These are phyloP conservation scores for Neurospora sublineolata DNA, from an alignment of 495 filamentous ascomycete genomes.

Conservation along the genomic window DNA sequence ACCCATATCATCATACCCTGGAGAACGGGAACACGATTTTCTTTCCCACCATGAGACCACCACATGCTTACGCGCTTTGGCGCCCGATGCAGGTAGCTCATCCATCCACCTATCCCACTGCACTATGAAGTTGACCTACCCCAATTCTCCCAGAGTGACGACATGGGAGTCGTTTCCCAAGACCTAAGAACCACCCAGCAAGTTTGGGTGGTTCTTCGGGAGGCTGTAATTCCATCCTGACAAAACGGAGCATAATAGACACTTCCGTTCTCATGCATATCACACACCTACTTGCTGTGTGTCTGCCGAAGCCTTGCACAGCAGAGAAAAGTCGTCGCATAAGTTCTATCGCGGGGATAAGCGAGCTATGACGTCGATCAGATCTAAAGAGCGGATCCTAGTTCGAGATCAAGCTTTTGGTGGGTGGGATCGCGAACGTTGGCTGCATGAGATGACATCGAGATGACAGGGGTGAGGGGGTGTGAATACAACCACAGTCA, in stretches of 20 bases:
- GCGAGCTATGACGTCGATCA: conserved; percentile 13
- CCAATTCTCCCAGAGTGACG: not conserved
- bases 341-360: not conserved
- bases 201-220: not conserved
- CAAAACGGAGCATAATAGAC: not conserved
- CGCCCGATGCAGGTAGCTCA: not conserved
- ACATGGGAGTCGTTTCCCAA: not conserved
- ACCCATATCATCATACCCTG: not conserved
- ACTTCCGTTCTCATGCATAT: not conserved
- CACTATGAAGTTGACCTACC: not conserved
- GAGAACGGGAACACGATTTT: not conserved
- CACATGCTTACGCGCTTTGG: not conserved
- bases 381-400: not conserved
- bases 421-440: not conserved
- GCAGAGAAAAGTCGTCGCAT: not conserved
- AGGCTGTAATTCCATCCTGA: not conserved
- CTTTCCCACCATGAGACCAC: not conserved
- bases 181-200: not conserved
- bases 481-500: not conserved
- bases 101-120: not conserved
- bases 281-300: not conserved
- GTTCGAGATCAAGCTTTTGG: conserved; percentile 10
- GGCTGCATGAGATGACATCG: conserved; percentile 10
- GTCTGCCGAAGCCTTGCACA: not conserved
- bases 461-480: conserved; percentile 1